Evolutionary conservation across 495 filamentous ascomycete genomes (phyloP).

Genomic region (Xylaria nigripes): DNA sequence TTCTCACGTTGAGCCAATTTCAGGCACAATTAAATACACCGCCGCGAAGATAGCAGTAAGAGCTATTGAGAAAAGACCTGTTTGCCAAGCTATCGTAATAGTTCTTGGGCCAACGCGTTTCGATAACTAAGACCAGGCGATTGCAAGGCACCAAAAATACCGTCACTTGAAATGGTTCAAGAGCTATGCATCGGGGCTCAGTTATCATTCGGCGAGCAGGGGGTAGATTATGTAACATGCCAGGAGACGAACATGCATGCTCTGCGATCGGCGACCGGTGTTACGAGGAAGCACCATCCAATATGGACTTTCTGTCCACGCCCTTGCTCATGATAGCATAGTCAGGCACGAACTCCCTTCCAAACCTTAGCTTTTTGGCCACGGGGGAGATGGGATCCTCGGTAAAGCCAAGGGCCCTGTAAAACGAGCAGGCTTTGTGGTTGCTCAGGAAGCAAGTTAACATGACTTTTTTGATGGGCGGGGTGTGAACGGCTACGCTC

Average conservation of each 20-base stretch:
- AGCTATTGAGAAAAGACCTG: not conserved
- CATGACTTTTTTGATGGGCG: constrained; percentile 65
- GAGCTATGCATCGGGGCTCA: too few relatives aligned
- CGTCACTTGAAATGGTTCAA: too few relatives aligned
- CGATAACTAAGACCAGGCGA: too few relatives aligned
- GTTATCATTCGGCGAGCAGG: too few relatives aligned
- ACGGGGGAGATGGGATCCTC: constrained; percentile 59
- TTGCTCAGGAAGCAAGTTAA: constrained; percentile 74
- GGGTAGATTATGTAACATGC: not conserved
- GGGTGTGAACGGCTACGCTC: constrained; percentile 35
- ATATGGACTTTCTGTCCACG: constrained; percentile 19
- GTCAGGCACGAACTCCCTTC: constrained; percentile 54
- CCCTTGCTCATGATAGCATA: constrained; percentile 66
- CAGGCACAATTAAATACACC: not conserved
- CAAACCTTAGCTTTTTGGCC: constrained; percentile 54
- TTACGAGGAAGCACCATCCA: not conserved
- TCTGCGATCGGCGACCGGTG: not conserved
- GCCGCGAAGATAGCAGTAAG: not conserved
- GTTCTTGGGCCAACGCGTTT: too few relatives aligned
- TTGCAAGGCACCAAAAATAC: too few relatives aligned
- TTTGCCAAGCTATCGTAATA: not conserved
- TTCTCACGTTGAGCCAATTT: not conserved
- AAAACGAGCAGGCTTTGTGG: constrained; percentile 52
- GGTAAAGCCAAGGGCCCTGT: constrained; percentile 57
- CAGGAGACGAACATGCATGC: not conserved